Conservation (phyloP, 2,329 filamentous ascomycete genomes). For the Aspergillus flavus region DNA sequence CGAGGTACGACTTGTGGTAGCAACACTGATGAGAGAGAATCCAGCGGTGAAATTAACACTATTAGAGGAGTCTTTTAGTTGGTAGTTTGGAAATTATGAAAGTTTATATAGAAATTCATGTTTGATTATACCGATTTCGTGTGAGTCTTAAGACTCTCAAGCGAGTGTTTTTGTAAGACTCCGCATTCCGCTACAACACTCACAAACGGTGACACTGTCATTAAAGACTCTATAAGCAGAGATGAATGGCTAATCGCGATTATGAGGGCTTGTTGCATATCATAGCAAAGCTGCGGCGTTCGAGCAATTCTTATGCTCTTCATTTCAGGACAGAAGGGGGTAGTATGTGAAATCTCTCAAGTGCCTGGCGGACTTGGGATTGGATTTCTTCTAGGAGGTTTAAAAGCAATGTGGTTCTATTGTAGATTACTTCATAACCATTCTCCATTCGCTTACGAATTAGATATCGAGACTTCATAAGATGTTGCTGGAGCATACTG, state of each 20-base stretch:
- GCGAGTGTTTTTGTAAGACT: not conserved
- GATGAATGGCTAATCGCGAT: too few relatives aligned
- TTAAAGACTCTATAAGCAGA: not conserved
- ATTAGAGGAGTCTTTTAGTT: constrained; percentile 8
- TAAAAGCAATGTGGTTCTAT: not conserved
- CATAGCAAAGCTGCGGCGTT: not conserved
- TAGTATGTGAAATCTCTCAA: not conserved
- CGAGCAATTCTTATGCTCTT: too few relatives aligned
- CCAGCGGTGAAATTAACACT: not conserved
- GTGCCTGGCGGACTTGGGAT: not conserved
- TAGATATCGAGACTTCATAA: too few relatives aligned
- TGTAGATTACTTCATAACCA: not conserved
- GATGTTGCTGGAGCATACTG: too few relatives aligned
- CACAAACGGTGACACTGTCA: not conserved
- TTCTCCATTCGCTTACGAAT: too few relatives aligned
- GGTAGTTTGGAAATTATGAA: not conserved
- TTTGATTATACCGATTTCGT: not conserved
- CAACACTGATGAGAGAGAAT: not conserved
- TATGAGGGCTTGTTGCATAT: not conserved
- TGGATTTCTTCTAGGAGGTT: not conserved
- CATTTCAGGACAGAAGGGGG: too few relatives aligned
- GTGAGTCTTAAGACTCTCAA: not conserved
- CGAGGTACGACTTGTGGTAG: constrained; percentile 1
- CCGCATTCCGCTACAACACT: too few relatives aligned
- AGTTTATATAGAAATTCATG: not conserved